A percentile compares a stretch with the other conserved stretches of the same genome.
These are phyloP conservation scores for Beauveria scarabaeidicola DNA, from an alignment of 2,329 filamentous ascomycete species.

Conservation along the genomic window DNA sequence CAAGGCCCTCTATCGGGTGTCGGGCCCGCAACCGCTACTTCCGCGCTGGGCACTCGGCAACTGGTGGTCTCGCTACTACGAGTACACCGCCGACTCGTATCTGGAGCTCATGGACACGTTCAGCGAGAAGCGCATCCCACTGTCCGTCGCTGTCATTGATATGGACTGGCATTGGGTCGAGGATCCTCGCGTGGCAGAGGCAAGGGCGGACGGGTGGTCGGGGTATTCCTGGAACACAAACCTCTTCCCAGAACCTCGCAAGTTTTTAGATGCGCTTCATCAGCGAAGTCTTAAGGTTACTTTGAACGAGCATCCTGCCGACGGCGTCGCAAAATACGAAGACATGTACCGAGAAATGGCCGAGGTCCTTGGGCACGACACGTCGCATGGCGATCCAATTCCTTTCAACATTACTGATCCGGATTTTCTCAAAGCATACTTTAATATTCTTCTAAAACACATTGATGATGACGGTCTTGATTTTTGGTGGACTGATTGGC, in stretches of 20 bases:
- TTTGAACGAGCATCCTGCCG: conserved; percentile 55
- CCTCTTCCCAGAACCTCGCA: conserved; percentile 39
- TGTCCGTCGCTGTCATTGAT: conserved; percentile 53
- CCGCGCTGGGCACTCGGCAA: conserved; percentile 53
- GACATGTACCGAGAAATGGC: conserved; percentile 48
- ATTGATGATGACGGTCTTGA: conserved; percentile 50
- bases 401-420: conserved; percentile 46
- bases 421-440: conserved; percentile 49
- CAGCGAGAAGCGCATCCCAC: conserved; percentile 38
- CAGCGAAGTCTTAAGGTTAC: conserved; percentile 43
- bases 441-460: conserved; percentile 46
- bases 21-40: conserved; percentile 45
- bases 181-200: conserved; percentile 33
- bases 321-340: conserved; percentile 48
- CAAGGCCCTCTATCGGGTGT: conserved; percentile 45
- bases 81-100: conserved; percentile 48
- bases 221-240: conserved; percentile 54
- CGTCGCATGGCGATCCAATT: conserved; percentile 39
- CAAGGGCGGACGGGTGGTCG: conserved; percentile 26
- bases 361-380: conserved; percentile 41
- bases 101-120: conserved; percentile 50
- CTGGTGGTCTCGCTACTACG: conserved; percentile 58
- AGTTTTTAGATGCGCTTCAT: conserved; percentile 44
- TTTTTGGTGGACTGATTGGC: conserved; percentile 64
- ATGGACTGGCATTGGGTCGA: conserved; percentile 59